phyloP scores from a whole-genome alignment of 2,329 filamentous ascomycete genomes.

The Pseudofabraea citricarpa region DNA sequence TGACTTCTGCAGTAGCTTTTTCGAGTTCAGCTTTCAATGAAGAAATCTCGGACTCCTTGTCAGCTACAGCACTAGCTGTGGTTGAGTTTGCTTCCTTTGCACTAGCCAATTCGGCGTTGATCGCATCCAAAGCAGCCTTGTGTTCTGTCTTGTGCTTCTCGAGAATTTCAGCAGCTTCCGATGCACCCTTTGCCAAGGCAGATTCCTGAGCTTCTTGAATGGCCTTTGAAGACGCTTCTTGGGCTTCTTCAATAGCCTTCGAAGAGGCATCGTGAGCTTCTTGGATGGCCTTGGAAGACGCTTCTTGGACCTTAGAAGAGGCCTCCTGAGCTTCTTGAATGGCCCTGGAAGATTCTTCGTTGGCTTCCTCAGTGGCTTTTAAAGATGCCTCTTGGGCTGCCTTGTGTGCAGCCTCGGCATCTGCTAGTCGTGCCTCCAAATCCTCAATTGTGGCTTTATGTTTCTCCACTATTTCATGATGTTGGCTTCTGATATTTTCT shows the following conservation, averaged over 20 bases:
- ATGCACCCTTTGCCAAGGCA: slow-evolving; percentile 18
- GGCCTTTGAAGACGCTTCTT: slow-evolving; percentile 23
- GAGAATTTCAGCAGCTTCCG: slow-evolving; percentile 39
- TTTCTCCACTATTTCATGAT: slow-evolving; percentile 42
- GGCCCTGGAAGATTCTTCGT: no score
- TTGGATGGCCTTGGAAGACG: slow-evolving; percentile 13
- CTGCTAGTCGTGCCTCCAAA: slow-evolving; percentile 7
- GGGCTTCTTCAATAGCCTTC: slow-evolving; percentile 13
- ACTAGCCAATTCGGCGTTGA: slow-evolving; percentile 37
- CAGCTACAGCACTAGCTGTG: slow-evolving; percentile 25
- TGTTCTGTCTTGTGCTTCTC: slow-evolving; percentile 44
- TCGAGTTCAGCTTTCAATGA: slow-evolving; percentile 30
- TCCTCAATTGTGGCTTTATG: slow-evolving; percentile 44
- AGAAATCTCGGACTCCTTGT: slow-evolving; percentile 28
- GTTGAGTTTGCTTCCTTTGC: slow-evolving; percentile 41
- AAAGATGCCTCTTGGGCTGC: slow-evolving; percentile 21
- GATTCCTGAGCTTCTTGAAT: slow-evolving; percentile 24
- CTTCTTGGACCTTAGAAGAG: slow-evolving; percentile 22
- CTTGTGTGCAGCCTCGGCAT: slow-evolving; percentile 16
- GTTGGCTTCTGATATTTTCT: slow-evolving; percentile 36
- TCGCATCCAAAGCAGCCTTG: slow-evolving; percentile 15
- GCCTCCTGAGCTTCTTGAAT: slow-evolving; percentile 21
- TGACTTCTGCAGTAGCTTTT: slow-evolving; percentile 37
- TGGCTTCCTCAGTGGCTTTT: slow-evolving; percentile 24
- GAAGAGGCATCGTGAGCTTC: slow-evolving; percentile 22